Evolutionary conservation across 169 alveolate species (phyloP).

Genomic region (Besnoitia besnoiti): DNA sequence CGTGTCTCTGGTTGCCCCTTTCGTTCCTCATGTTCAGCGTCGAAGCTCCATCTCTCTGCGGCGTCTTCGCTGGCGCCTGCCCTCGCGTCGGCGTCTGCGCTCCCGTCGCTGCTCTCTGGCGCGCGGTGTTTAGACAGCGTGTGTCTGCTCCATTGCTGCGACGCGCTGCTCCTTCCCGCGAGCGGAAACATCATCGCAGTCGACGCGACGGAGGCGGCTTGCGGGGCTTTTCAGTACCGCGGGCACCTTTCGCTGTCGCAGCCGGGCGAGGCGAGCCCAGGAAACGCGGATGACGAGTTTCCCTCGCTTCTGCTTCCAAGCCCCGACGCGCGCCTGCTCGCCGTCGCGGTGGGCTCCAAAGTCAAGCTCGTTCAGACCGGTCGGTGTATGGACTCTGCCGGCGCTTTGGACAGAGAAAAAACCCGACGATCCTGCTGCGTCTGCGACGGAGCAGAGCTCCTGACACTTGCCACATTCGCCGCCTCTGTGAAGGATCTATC

Average conservation of each 20-base stretch:
- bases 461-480: neutral
- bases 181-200: neutral
- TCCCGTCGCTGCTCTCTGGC: neutral
- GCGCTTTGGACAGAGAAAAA: neutral
- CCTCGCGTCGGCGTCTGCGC: neutral
- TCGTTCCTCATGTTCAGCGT: neutral
- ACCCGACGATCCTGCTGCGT: neutral
- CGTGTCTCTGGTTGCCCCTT: neutral
- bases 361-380: neutral
- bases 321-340: neutral
- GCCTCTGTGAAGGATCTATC: neutral
- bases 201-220: slow-evolving; percentile 34
- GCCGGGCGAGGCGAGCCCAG: neutral
- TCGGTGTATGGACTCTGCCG: neutral
- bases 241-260: neutral
- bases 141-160: slow-evolving; percentile 30
- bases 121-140: neutral
- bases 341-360: neutral
- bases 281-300: neutral
- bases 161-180: neutral
- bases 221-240: neutral
- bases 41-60: neutral
- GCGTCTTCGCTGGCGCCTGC: neutral
- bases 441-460: neutral
- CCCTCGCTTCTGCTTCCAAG: slow-evolving; percentile 19